Evolutionary conservation across 2,329 filamentous ascomycete genomes (phyloP).

Genomic region (Lecanicillium sp.): DNA sequence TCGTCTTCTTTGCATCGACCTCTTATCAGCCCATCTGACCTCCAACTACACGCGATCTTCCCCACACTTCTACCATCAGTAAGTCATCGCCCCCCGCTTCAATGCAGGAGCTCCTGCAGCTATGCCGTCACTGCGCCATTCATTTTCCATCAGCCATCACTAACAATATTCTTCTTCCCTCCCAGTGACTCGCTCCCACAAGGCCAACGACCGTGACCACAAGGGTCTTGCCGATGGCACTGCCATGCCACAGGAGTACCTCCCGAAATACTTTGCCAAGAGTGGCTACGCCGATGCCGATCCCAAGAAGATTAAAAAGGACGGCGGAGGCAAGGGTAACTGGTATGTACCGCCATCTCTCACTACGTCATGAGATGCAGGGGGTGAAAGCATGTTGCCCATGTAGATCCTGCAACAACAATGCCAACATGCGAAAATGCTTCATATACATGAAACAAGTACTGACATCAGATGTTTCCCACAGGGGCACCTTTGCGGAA

Average conservation of each 20-base stretch:
- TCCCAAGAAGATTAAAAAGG: constrained; percentile 95
- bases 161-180: neutral
- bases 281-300: constrained; percentile 70
- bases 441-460: neutral
- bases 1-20: no score
- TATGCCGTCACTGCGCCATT: constrained; percentile 1
- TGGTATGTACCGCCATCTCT: constrained; percentile 54
- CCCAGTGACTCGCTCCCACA: constrained; percentile 94
- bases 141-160: constrained; percentile 1
- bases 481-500: constrained; percentile 74
- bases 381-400: neutral
- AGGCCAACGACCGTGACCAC: constrained; percentile 90
- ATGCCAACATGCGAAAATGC: neutral
- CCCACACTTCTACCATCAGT: no score
- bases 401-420: neutral
- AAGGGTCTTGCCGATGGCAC: constrained; percentile 68
- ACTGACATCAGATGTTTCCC: neutral
- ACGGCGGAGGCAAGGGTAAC: constrained; percentile 85
- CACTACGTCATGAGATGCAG: constrained; percentile 6
- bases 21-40: no score
- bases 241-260: constrained; percentile 57
- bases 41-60: no score
- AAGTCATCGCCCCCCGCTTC: no score
- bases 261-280: constrained; percentile 93
- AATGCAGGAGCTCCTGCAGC: neutral